These are phyloP conservation scores for Volvox africanus DNA, from an alignment of 139 green algal species.

Conservation along the genomic window DNA sequence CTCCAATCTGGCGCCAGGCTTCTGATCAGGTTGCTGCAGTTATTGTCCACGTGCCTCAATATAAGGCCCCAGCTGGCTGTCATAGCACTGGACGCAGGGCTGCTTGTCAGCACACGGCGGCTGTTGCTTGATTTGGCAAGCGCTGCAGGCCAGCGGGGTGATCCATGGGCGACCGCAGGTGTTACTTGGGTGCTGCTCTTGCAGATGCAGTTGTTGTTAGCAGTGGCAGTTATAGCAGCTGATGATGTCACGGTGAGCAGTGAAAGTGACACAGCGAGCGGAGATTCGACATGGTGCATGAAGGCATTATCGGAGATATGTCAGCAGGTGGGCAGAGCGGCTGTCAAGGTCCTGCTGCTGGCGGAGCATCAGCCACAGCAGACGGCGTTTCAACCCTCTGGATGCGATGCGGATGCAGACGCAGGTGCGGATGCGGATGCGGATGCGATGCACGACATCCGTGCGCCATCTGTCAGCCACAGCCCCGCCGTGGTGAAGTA, in stretches of 20 bases:
- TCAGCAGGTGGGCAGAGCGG: conserved; percentile 5
- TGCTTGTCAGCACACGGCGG: neutral
- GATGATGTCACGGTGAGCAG: neutral
- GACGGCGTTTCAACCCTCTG: no score
- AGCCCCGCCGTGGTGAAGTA: neutral
- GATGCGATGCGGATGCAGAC: no score
- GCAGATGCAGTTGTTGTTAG: neutral
- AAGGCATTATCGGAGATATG: neutral
- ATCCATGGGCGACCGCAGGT: neutral
- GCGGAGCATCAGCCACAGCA: neutral
- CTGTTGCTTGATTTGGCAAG: conserved; percentile 24
- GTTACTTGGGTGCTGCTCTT: conserved; percentile 3
- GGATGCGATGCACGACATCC: no score
- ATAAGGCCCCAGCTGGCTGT: neutral
- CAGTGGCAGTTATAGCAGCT: neutral
- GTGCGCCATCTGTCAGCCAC: no score
- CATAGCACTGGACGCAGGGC: neutral
- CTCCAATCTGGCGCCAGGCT: no score
- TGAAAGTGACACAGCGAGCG: neutral
- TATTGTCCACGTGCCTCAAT: neutral
- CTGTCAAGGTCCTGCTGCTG: neutral
- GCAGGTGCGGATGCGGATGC: neutral
- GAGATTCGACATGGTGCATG: neutral
- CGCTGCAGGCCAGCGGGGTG: neutral
- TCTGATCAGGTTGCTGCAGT: conserved; percentile 20